These are phyloP conservation scores for Theileria annulata DNA, from an alignment of 169 alveolate genomes.

Conservation along the genomic window DNA sequence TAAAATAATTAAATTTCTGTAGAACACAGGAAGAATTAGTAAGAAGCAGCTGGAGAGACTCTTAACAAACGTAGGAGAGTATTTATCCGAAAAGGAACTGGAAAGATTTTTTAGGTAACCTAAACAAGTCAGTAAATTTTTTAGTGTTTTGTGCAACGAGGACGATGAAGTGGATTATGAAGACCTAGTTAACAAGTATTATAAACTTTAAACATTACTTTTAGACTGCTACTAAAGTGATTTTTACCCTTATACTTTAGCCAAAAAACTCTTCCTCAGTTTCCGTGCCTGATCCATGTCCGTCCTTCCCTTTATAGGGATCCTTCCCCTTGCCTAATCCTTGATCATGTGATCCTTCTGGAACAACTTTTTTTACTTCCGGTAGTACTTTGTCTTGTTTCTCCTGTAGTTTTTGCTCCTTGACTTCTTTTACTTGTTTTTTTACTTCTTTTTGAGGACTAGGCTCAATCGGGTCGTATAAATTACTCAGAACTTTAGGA, in stretches of 20 bases:
- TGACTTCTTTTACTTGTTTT: too few species aligned
- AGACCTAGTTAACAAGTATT: conserved; percentile 45
- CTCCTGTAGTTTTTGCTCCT: too few species aligned
- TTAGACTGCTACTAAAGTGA: conserved; percentile 51
- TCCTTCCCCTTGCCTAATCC: too few species aligned
- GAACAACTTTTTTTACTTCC: too few species aligned
- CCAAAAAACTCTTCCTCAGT: background rate
- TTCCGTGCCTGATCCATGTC: background rate
- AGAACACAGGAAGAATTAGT: conserved; percentile 63
- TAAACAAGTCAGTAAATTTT: background rate
- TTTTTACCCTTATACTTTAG: background rate
- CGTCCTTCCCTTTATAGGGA: background rate
- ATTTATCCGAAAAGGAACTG: conserved; percentile 32
- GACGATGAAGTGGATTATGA: conserved; percentile 51
- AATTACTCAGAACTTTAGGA: too few species aligned
- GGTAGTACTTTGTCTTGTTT: too few species aligned
- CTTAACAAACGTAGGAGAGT: conserved; percentile 64
- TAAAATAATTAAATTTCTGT: background rate
- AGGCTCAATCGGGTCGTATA: background rate
- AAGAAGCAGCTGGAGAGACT: conserved; percentile 40
- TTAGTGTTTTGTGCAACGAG: conserved; percentile 9
- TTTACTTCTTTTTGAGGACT: background rate
- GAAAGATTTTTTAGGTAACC: conserved; percentile 30
- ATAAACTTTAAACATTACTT: background rate
- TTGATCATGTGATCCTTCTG: too few species aligned